A percentile compares a stretch with the other conserved stretches of the same genome.
Conservation (phyloP, 2,329 filamentous ascomycete genomes). For the Pleoardoris graminearum region DNA sequence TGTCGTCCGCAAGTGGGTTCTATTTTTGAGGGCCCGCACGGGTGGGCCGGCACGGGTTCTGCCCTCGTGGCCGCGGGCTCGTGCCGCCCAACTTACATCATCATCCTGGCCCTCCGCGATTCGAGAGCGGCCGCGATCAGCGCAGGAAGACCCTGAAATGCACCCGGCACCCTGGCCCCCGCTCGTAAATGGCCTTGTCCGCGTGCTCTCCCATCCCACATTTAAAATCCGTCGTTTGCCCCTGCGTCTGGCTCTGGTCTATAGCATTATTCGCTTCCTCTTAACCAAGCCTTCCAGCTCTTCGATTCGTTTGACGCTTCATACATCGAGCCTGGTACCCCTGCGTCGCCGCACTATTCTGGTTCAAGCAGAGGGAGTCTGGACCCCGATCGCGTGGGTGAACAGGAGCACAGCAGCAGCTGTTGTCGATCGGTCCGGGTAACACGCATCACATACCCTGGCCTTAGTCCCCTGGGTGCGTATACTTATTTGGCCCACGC, state of each 20-base stretch:
- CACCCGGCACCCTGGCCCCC: constrained; percentile 13
- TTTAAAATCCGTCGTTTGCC: constrained; percentile 28
- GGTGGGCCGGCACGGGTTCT: constrained; percentile 6
- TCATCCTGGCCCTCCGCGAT: constrained; percentile 20
- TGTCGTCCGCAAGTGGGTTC: background rate
- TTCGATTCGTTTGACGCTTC: constrained; percentile 12
- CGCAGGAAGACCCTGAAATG: constrained; percentile 18
- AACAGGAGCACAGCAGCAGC: background rate
- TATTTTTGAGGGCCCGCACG: constrained; percentile 4
- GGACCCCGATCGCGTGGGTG: constrained; percentile 7
- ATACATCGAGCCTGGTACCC: background rate
- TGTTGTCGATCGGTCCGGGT: constrained; percentile 3
- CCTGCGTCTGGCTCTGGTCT: constrained; percentile 10
- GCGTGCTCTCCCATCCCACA: constrained; percentile 17
- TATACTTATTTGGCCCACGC: constrained; percentile 4
- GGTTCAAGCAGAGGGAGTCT: constrained; percentile 12
- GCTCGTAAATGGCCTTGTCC: constrained; percentile 13
- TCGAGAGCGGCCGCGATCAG: constrained; percentile 25
- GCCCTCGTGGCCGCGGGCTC: constrained; percentile 13
- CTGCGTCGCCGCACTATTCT: constrained; percentile 9
- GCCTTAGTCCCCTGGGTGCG: constrained; percentile 7
- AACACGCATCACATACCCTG: constrained; percentile 5
- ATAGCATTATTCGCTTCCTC: constrained; percentile 1
- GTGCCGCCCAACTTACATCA: constrained; percentile 16
- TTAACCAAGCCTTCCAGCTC: constrained; percentile 9